Evolutionary conservation across 2,329 filamentous ascomycete genomes (phyloP).

Genomic region (Grosmannia clavigera): DNA sequence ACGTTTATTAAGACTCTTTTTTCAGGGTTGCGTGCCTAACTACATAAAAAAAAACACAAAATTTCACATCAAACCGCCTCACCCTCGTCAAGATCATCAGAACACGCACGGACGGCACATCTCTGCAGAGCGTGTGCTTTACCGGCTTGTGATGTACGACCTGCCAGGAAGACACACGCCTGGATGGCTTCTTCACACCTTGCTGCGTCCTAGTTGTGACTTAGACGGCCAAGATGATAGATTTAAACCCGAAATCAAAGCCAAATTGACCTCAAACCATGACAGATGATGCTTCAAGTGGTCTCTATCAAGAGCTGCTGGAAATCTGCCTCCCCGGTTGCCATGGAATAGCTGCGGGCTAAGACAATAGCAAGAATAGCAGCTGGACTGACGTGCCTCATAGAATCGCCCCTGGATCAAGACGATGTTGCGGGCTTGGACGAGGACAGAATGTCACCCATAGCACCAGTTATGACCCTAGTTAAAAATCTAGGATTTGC

Average conservation of each 20-base stretch:
- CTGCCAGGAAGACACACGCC: no score
- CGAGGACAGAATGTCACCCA: constrained; percentile 7
- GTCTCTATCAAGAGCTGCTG: no score
- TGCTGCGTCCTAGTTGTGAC: neutral
- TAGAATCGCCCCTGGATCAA: neutral
- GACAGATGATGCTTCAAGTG: no score
- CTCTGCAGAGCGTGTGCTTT: neutral
- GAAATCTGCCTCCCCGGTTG: no score
- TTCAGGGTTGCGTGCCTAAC: neutral
- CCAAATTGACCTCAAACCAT: no score
- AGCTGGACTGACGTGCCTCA: no score
- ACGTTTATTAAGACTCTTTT: constrained; percentile 2
- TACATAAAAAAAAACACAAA: constrained; percentile 3
- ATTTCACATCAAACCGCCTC: neutral
- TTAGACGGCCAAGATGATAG: neutral
- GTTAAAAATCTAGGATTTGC: constrained; percentile 8
- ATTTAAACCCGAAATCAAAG: neutral
- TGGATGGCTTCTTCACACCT: no score
- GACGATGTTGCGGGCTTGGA: neutral
- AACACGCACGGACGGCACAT: neutral
- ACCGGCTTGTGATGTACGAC: neutral
- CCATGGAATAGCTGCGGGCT: no score
- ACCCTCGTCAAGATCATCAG: neutral
- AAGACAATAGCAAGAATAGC: no score
- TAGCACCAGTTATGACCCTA: constrained; percentile 10